A percentile compares a stretch with the other conserved stretches of the same genome.
These are phyloP conservation scores for Oxyria digyna DNA, from an alignment of 148 eudicot species.

Conservation along the genomic window DNA sequence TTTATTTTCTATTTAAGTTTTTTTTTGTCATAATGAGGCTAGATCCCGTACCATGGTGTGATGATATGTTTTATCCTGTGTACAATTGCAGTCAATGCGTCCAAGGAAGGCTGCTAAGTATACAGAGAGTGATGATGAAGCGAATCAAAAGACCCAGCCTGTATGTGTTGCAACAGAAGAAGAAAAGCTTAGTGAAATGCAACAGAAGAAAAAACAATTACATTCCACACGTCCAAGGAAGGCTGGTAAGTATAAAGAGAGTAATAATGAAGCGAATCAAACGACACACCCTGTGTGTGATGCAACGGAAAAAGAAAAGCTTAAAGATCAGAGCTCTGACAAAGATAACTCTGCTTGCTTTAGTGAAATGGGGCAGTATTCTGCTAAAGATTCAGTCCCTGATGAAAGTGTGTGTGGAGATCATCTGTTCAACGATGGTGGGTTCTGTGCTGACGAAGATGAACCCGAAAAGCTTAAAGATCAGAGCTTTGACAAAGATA, in stretches of 20 bases:
- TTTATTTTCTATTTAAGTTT: background rate
- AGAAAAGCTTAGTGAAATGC: no score
- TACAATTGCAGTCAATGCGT: slow-evolving; percentile 71
- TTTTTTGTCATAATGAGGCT: background rate
- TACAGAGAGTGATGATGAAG: slow-evolving; percentile 28
- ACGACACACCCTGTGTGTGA: slow-evolving; percentile 11
- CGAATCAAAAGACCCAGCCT: slow-evolving; percentile 15
- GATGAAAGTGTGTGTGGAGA: slow-evolving; percentile 16
- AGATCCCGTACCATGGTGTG: background rate
- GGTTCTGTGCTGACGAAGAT: slow-evolving; percentile 33
- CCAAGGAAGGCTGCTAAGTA: slow-evolving; percentile 53
- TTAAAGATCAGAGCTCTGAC: background rate
- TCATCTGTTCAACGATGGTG: slow-evolving; percentile 27
- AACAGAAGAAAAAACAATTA: no score
- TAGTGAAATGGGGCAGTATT: slow-evolving; percentile 4
- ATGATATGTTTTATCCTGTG: background rate
- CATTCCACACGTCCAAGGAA: slow-evolving; percentile 67
- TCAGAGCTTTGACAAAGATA: slow-evolving; percentile 5
- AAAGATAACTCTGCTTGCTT: slow-evolving; percentile 10
- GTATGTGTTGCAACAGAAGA: slow-evolving; percentile 15
- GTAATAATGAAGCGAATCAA: slow-evolving; percentile 25
- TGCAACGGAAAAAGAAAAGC: slow-evolving; percentile 18
- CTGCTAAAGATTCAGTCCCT: slow-evolving; percentile 13
- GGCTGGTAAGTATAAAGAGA: slow-evolving; percentile 42
- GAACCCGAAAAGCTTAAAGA: slow-evolving; percentile 14